A percentile compares a stretch with the other conserved stretches of the same genome.
Evolutionary conservation across 768 basidiomycete genomes (phyloP).

Genomic region (Amanita jacksonii): DNA sequence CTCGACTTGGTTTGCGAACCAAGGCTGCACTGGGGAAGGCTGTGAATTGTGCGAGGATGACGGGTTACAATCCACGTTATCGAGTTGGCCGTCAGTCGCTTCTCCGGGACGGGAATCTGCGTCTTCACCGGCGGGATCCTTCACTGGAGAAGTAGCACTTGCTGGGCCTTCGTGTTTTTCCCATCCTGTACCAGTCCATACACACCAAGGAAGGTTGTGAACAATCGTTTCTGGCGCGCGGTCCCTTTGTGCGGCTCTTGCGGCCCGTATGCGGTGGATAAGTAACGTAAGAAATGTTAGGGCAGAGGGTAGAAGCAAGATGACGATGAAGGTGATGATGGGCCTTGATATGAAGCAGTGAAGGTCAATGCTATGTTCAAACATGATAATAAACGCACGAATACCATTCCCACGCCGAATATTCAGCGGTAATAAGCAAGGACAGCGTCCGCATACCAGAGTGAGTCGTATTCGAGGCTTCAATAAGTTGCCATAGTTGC

Average conservation of each 20-base stretch:
- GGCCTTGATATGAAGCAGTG: constrained; percentile 37
- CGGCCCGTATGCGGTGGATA: constrained; percentile 78
- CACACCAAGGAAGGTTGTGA: constrained; percentile 66
- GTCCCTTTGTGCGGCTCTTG: constrained; percentile 74
- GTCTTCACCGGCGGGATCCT: constrained; percentile 13
- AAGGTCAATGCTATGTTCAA: constrained; percentile 4
- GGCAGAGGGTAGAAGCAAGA: constrained; percentile 82
- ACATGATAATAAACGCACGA: constrained; percentile 43
- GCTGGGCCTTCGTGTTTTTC: constrained; percentile 57
- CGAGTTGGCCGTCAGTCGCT: not conserved
- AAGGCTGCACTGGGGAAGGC: constrained; percentile 37
- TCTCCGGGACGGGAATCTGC: not conserved
- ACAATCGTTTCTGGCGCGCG: constrained; percentile 79
- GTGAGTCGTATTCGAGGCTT: constrained; percentile 69
- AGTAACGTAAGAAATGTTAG: constrained; percentile 86
- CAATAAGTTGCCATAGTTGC: constrained; percentile 58
- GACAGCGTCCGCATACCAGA: constrained; percentile 69
- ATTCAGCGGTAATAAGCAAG: constrained; percentile 67
- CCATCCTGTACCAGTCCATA: constrained; percentile 76
- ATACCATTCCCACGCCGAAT: constrained; percentile 88
- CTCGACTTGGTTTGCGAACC: constrained; percentile 78
- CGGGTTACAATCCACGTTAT: constrained; percentile 11
- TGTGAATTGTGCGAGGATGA: constrained; percentile 30
- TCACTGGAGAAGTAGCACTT: constrained; percentile 13
- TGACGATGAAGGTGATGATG: constrained; percentile 77